phyloP scores from a whole-genome alignment of 139 green algal genomes.

The Micractinium conductrix region DNA sequence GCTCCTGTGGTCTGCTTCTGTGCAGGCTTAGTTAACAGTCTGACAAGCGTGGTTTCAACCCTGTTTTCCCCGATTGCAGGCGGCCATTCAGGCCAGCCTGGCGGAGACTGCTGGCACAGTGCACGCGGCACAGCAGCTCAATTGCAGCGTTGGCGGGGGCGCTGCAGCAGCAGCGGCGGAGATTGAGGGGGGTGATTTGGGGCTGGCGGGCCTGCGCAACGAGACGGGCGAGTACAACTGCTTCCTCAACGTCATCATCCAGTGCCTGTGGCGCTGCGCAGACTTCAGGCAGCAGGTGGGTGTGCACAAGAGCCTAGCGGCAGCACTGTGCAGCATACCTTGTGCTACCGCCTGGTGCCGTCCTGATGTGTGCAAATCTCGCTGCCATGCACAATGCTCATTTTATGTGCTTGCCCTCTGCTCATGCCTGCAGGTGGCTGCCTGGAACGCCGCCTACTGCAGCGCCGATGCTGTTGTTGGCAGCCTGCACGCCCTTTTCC shows the following conservation, averaged over 20 bases:
- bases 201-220: conserved; percentile 61
- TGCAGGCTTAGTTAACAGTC: too few species aligned
- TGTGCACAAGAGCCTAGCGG: too few species aligned
- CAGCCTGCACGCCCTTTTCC: conserved; percentile 62
- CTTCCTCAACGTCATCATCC: conserved; percentile 91
- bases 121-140: background rate
- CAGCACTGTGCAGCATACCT: background rate
- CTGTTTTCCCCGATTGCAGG: too few species aligned
- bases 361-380: too few species aligned
- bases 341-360: too few species aligned
- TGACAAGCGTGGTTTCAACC: too few species aligned
- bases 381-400: background rate
- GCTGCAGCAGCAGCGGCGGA: background rate
- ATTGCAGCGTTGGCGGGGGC: background rate
- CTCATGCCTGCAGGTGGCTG: background rate
- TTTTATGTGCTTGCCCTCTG: background rate
- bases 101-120: background rate
- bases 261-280: conserved; percentile 69
- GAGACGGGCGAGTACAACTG: conserved; percentile 85
- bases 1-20: too few species aligned
- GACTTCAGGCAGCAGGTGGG: conserved; percentile 35
- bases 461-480: conserved; percentile 46
- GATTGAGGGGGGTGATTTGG: background rate
- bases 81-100: background rate
- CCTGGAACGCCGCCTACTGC: background rate